phyloP scores from a whole-genome alignment of 2,329 filamentous ascomycete species.

The Tolypocladium capitatum region DNA sequence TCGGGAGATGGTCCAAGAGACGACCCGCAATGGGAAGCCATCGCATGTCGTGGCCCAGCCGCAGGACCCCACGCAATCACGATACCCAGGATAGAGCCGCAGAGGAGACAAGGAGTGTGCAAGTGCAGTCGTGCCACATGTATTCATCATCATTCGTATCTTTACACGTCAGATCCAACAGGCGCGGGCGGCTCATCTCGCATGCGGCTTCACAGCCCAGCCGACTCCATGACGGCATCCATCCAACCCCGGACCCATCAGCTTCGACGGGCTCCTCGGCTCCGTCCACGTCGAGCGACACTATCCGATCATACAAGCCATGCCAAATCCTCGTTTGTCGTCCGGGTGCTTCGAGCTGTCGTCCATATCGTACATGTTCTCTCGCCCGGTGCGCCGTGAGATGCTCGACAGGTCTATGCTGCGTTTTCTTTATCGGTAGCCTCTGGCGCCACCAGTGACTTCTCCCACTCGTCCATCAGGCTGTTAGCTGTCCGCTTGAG shows the following conservation, averaged over 20 bases:
- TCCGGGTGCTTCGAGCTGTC: background rate
- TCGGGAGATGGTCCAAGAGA: too few relatives aligned
- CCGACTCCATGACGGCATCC: background rate
- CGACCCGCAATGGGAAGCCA: too few relatives aligned
- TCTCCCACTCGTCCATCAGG: slow-evolving; percentile 87
- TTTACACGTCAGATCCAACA: slow-evolving; percentile 7
- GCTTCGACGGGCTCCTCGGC: background rate
- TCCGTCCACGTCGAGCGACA: background rate
- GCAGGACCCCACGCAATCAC: too few relatives aligned
- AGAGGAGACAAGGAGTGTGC: background rate
- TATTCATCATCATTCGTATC: slow-evolving; percentile 3
- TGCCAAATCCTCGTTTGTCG: background rate
- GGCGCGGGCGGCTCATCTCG: too few relatives aligned
- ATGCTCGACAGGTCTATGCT: slow-evolving; percentile 7
- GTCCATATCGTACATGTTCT: background rate
- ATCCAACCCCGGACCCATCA: background rate
- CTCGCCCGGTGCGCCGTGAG: background rate
- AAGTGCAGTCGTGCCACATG: background rate
- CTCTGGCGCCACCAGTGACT: slow-evolving; percentile 24
- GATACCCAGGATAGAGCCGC: too few relatives aligned
- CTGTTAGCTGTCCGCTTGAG: slow-evolving; percentile 72
- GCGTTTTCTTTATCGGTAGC: slow-evolving; percentile 19
- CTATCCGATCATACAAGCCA: background rate
- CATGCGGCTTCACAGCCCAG: background rate
- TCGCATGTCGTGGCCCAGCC: too few relatives aligned